phyloP scores from a whole-genome alignment of 1,139 yeast genomes.

The Keqinozyma sinolaborantium region DNA sequence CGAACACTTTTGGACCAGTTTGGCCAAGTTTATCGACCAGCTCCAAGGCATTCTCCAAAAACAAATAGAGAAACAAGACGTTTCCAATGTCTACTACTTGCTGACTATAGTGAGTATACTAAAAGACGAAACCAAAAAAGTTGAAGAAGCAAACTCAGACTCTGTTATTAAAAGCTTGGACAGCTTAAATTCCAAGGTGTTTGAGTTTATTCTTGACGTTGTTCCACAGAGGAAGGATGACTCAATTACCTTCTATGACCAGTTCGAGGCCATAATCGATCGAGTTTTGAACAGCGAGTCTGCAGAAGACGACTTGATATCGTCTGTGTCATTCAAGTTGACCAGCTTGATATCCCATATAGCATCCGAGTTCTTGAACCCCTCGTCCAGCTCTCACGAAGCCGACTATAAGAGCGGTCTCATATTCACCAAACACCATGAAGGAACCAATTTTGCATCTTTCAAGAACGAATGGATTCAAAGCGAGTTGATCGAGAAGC shows the following conservation, averaged over 20 bases:
- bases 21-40: conserved; percentile 2
- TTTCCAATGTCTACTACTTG: conserved; percentile 2
- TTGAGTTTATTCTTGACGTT: conserved; percentile 6
- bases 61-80: conserved; percentile 1
- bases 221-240: conserved; percentile 6
- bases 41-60: conserved; percentile 1
- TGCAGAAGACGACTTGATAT: conserved; percentile 12
- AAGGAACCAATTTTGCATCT: conserved; percentile 15
- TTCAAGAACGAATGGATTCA: conserved; percentile 27
- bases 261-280: conserved; percentile 11
- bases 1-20: conserved; percentile 2
- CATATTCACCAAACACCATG: conserved; percentile 16
- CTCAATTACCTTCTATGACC: conserved; percentile 8
- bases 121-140: conserved; percentile 3
- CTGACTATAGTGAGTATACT: conserved; percentile 4
- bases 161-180: conserved; percentile 2
- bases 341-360: conserved; percentile 20
- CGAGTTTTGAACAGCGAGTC: conserved; percentile 3
- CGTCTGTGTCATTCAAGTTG: conserved; percentile 23
- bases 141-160: neutral
- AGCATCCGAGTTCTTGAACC: conserved; percentile 14
- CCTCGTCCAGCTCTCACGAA: conserved; percentile 4
- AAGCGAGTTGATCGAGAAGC: conserved; percentile 3
- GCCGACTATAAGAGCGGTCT: conserved; percentile 16
- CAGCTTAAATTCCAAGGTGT: conserved; percentile 5